Evolutionary conservation across 2,329 filamentous ascomycete species (phyloP).

Genomic region (Epichloe elymi): DNA sequence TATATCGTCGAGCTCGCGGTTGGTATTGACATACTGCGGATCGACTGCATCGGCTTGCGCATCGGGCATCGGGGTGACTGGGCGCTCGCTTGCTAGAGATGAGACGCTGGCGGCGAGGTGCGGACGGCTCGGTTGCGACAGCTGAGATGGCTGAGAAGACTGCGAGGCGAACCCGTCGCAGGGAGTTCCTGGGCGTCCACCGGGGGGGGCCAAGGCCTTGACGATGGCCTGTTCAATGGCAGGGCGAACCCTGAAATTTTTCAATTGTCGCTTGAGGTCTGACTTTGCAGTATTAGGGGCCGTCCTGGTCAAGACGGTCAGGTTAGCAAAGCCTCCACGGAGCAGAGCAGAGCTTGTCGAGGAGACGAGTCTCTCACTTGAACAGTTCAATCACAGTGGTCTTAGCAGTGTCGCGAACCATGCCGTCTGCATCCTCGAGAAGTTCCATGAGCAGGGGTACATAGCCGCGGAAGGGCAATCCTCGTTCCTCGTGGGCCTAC

Average conservation of each 20-base stretch:
- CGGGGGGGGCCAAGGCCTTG: constrained; percentile 53
- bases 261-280: constrained; percentile 77
- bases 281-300: constrained; percentile 75
- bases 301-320: constrained; percentile 32
- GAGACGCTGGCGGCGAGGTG: constrained; percentile 39
- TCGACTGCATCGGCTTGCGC: constrained; percentile 57
- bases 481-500: constrained; percentile 69
- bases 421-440: constrained; percentile 79
- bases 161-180: constrained; percentile 22
- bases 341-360: too few species aligned
- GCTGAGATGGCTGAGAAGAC: background rate
- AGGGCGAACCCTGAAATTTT: constrained; percentile 71
- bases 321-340: constrained; percentile 2
- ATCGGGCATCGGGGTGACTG: constrained; percentile 50
- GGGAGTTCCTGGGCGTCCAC: constrained; percentile 29
- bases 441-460: constrained; percentile 73
- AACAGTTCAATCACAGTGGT: constrained; percentile 77
- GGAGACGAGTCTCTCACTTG: constrained; percentile 34
- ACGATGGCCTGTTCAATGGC: constrained; percentile 75
- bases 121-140: constrained; percentile 21
- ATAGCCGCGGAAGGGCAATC: constrained; percentile 69
- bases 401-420: constrained; percentile 76
- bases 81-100: constrained; percentile 35
- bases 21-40: constrained; percentile 70
- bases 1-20: constrained; percentile 77